Evolutionary conservation across 345 rosid genomes (phyloP), one percentile per base, ranked within the genome.

Genomic region (Salix arbutifolia): DNA sequence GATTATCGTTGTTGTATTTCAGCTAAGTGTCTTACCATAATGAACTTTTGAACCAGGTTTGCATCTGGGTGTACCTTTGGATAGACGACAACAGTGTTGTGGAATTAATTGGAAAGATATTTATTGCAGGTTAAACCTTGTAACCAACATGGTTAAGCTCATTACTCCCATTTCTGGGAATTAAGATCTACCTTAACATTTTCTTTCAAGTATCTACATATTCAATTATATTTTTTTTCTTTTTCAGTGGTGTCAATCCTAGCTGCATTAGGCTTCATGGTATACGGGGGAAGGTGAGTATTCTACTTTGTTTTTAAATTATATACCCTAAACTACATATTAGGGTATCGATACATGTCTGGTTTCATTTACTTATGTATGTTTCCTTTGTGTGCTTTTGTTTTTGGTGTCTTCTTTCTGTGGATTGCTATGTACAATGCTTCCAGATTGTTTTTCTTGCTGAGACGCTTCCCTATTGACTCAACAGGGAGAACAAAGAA

Each of bases 401-500:
- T 52, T 21, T 77, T 46, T 58, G 40, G 80, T 62, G 13, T 73
- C 53, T 69, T 25, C 67, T 71, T 35, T 35, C 37, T 35, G 37
- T 35, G 37, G 37, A 35, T 35, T 35, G 37, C 37, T 35, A 5
- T 35, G 37, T 35, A 35, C 37, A 35, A 35, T 35, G 37, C 7
- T 35, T 85, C 53, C 84, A 96, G 98, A 80, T 89, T 96, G 79
- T 94, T 92, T 83, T 84, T 92, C 87, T 92, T 96, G 99, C 88
- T 94, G 80, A 90, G 97, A 82, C 91, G 97, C 69, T 93, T 94
- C 81, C 98, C 99, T 33, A 94, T 96, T 42, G 99, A 94, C 84
- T 96, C 99, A 46, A 96, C 90, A 88, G 98, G 98, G 77, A 90
- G 98, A 89, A 88, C 97, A 87, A 96, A 94, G 90, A 96, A 96